Evolutionary conservation across 2,329 filamentous ascomycete genomes (phyloP).

Genomic region (Apiospora hydei): DNA sequence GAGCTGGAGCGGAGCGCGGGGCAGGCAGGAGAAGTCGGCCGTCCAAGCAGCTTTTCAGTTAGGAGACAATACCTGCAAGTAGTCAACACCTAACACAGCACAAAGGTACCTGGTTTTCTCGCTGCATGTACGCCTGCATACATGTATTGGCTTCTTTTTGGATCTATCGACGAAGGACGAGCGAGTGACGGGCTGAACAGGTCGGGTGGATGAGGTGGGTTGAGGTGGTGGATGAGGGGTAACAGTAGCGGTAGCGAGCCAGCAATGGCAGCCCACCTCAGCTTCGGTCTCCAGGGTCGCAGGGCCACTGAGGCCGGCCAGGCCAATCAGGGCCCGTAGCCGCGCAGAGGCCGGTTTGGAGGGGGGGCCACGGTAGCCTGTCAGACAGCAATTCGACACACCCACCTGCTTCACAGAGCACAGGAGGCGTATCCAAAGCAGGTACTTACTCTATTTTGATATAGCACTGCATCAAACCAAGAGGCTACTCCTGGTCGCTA

Average conservation of each 20-base stretch:
- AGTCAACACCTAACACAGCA: neutral
- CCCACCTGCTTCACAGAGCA: slow-evolving; percentile 2
- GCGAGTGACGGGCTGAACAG: slow-evolving; percentile 6
- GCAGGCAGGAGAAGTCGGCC: slow-evolving; percentile 6
- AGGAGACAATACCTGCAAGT: neutral
- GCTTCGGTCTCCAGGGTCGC: neutral
- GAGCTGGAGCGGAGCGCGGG: slow-evolving; percentile 15
- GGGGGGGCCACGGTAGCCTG: slow-evolving; percentile 15
- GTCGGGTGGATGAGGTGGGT: slow-evolving; percentile 11
- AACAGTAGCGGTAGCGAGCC: slow-evolving; percentile 19
- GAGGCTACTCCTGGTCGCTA: neutral
- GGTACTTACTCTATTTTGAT: neutral
- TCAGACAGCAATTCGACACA: slow-evolving; percentile 20
- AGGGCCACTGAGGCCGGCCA: no score
- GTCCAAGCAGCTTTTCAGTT: neutral
- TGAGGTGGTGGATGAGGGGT: slow-evolving; percentile 20
- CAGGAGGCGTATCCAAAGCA: slow-evolving; percentile 8
- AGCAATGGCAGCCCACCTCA: slow-evolving; percentile 14
- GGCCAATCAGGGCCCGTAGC: slow-evolving; percentile 7
- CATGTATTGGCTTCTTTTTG: neutral
- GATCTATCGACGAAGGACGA: neutral
- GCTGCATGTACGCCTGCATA: slow-evolving; percentile 1
- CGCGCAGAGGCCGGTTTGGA: neutral
- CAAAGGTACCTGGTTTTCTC: neutral
- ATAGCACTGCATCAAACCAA: neutral